A percentile compares a stretch with the other conserved stretches of the same genome.
Conservation (phyloP, 1,284 basidiomycete species). For the Leccinum griseonigrum region DNA sequence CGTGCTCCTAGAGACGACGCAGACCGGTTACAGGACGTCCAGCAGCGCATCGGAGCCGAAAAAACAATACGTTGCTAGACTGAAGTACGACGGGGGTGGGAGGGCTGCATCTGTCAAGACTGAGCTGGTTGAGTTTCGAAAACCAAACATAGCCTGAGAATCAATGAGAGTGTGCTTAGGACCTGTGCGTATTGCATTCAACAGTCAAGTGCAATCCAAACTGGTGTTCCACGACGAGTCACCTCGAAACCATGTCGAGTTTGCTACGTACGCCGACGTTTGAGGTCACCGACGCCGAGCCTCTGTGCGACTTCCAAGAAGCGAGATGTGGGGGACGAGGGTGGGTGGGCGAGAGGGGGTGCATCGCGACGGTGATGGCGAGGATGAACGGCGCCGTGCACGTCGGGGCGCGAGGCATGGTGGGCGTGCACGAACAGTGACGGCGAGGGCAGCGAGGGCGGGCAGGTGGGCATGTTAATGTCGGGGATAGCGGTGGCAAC, state of each 20-base stretch:
- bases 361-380: too few species aligned
- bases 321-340: neutral
- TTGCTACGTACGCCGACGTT: constrained; percentile 25
- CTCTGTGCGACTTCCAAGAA: constrained; percentile 8
- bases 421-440: too few species aligned
- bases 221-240: constrained; percentile 23
- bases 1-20: constrained; percentile 5
- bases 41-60: constrained; percentile 16
- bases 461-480: too few species aligned
- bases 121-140: constrained; percentile 11
- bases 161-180: constrained; percentile 13
- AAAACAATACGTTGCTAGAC: constrained; percentile 16
- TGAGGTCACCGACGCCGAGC: constrained; percentile 21
- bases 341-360: too few species aligned
- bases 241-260: constrained; percentile 34
- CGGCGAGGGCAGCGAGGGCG: too few species aligned
- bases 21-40: constrained; percentile 17
- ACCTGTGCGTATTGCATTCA: constrained; percentile 33
- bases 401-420: too few species aligned
- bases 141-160: constrained; percentile 6
- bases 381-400: too few species aligned
- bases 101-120: constrained; percentile 20
- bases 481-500: too few species aligned
- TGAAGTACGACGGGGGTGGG: constrained; percentile 24
- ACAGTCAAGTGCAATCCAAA: constrained; percentile 18